Evolutionary conservation across 148 eudicot genomes (phyloP).

Genomic region (Camellia lanceoleosa): DNA sequence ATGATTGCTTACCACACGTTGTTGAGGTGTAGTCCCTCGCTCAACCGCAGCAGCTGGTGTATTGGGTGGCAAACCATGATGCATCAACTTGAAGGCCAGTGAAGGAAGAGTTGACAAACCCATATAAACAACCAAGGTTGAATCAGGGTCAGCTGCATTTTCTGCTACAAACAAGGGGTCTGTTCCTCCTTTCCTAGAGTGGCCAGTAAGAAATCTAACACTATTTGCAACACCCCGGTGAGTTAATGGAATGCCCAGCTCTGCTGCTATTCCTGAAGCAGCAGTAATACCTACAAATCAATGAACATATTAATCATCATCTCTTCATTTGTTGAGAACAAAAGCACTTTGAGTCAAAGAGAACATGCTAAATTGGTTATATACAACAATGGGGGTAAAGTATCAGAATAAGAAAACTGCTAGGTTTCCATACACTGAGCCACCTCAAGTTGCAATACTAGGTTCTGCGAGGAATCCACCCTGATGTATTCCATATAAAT

Average conservation of each 20-base stretch:
- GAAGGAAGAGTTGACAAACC: conserved; percentile 94
- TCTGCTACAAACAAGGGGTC: conserved; percentile 88
- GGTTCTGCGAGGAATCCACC: not conserved
- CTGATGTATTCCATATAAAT: not conserved
- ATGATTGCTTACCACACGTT: conserved; percentile 58
- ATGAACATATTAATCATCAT: not conserved
- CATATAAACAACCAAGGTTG: conserved; percentile 93
- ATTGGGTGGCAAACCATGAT: conserved; percentile 68
- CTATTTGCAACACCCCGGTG: conserved; percentile 90
- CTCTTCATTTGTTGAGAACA: not conserved
- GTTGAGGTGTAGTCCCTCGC: conserved; percentile 95
- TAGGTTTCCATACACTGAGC: not conserved
- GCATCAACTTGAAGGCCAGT: conserved; percentile 69
- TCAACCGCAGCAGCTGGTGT: conserved; percentile 93
- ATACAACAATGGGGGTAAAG: not conserved
- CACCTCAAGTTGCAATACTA: not conserved
- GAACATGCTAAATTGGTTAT: not conserved
- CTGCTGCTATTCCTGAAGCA: conserved; percentile 97
- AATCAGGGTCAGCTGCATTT: conserved; percentile 93
- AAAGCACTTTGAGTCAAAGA: not conserved
- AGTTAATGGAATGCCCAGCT: conserved; percentile 88
- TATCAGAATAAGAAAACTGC: not conserved
- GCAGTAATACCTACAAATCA: conserved; percentile 81
- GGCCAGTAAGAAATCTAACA: conserved; percentile 93
- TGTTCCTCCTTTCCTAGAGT: conserved; percentile 88